phyloP scores from a whole-genome alignment of 495 filamentous ascomycete genomes.

The Penicillium salamii region DNA sequence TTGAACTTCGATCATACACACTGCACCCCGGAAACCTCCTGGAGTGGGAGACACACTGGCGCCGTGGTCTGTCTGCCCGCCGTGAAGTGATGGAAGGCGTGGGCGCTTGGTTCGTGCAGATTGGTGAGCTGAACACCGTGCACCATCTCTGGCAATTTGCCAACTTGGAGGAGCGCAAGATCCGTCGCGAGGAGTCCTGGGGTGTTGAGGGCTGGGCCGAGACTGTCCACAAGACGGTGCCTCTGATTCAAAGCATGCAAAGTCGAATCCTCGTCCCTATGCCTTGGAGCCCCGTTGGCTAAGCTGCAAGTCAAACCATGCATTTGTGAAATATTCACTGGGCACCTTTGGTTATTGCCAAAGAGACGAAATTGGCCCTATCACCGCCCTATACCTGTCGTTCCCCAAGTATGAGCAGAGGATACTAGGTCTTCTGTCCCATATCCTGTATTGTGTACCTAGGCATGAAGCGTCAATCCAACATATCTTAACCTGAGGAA shows the following conservation, averaged over 20 bases:
- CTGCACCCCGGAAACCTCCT: slow-evolving; percentile 91
- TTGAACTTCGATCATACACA: slow-evolving; percentile 96
- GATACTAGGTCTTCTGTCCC: slow-evolving; percentile 1
- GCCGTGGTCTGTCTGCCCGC: slow-evolving; percentile 83
- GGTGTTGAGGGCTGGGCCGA: slow-evolving; percentile 93
- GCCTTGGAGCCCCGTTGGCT: slow-evolving; percentile 93
- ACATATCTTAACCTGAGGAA: too few species aligned
- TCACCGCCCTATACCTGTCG: neutral
- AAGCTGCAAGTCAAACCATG: slow-evolving; percentile 11
- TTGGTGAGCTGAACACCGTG: slow-evolving; percentile 95
- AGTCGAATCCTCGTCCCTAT: slow-evolving; percentile 89
- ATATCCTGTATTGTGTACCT: slow-evolving; percentile 25
- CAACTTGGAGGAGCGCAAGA: slow-evolving; percentile 88
- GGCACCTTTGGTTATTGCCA: neutral
- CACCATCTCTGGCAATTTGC: slow-evolving; percentile 99
- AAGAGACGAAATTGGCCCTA: neutral
- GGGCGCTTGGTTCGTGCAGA: slow-evolving; percentile 97
- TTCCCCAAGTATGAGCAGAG: neutral
- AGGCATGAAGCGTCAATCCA: slow-evolving; percentile 16
- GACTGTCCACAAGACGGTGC: slow-evolving; percentile 97
- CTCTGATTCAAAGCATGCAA: slow-evolving; percentile 94
- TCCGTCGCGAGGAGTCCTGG: slow-evolving; percentile 93
- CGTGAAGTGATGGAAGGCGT: slow-evolving; percentile 98
- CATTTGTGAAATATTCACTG: neutral
- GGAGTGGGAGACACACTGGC: slow-evolving; percentile 99